Conservation (phyloP, 2,329 filamentous ascomycete species). For the Aspergillus quadrilineatus region DNA sequence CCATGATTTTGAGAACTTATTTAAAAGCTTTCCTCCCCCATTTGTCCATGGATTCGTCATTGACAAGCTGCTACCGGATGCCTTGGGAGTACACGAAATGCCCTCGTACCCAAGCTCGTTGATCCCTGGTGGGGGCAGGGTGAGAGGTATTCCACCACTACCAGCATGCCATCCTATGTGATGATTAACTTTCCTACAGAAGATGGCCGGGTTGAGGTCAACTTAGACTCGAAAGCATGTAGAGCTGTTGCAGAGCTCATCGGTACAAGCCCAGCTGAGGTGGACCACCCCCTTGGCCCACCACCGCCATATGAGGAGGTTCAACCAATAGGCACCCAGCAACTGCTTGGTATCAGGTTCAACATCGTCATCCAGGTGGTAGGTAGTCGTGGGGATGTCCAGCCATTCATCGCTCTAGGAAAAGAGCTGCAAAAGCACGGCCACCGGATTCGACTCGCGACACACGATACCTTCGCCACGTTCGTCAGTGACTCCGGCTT, state of each 20-base stretch:
- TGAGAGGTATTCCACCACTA: neutral
- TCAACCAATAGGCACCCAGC: neutral
- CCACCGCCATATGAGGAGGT: constrained; percentile 3
- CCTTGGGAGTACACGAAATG: neutral
- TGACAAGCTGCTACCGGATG: neutral
- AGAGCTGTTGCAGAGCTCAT: constrained; percentile 7
- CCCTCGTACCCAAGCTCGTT: neutral
- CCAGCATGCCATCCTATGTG: neutral
- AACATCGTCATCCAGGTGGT: constrained; percentile 60
- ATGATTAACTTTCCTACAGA: neutral
- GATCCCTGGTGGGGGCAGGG: neutral
- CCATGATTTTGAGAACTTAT: neutral
- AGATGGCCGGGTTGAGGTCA: constrained; percentile 3
- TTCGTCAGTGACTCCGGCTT: constrained; percentile 55
- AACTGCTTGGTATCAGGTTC: constrained; percentile 28
- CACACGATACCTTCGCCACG: constrained; percentile 54
- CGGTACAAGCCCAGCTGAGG: neutral
- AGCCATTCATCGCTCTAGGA: constrained; percentile 60
- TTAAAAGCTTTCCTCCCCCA: neutral
- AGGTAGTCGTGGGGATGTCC: constrained; percentile 58
- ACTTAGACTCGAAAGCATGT: constrained; percentile 5
- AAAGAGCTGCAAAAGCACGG: constrained; percentile 51
- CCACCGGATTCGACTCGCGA: constrained; percentile 59
- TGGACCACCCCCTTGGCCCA: neutral
- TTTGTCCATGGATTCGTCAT: neutral